phyloP scores from a whole-genome alignment of 306 rosid genomes.

The Lathyrus oleraceus region DNA sequence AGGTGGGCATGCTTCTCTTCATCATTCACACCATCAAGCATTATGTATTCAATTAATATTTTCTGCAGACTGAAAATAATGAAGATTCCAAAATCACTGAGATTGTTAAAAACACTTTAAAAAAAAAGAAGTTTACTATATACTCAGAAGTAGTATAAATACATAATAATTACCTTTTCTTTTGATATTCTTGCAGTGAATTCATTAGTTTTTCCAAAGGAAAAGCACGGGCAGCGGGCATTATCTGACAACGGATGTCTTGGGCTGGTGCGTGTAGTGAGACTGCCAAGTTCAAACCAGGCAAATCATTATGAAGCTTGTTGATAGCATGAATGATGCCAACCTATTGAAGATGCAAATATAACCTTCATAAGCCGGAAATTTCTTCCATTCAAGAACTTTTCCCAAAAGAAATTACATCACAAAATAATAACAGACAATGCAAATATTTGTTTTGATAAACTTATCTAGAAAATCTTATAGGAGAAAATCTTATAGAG shows the following conservation, averaged over 20 bases:
- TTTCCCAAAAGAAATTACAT: neutral
- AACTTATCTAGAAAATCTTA: slow-evolving; percentile 1
- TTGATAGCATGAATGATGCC: slow-evolving; percentile 92
- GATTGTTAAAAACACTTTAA: neutral
- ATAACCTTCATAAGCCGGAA: slow-evolving; percentile 32
- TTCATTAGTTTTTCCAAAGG: slow-evolving; percentile 88
- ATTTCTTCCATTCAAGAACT: slow-evolving; percentile 23
- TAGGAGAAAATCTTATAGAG: neutral
- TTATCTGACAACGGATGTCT: slow-evolving; percentile 92
- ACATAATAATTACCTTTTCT: slow-evolving; percentile 49
- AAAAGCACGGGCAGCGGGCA: slow-evolving; percentile 99
- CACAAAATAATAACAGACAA: slow-evolving; percentile 13
- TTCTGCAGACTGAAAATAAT: slow-evolving; percentile 67
- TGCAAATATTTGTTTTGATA: neutral
- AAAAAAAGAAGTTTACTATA: neutral
- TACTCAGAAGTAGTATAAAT: slow-evolving; percentile 3
- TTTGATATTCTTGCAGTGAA: slow-evolving; percentile 80
- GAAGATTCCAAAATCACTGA: slow-evolving; percentile 22
- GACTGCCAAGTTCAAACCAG: slow-evolving; percentile 95
- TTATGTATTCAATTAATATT: slow-evolving; percentile 93
- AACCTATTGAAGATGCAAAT: slow-evolving; percentile 55
- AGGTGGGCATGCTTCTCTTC: slow-evolving; percentile 90
- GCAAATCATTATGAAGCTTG: slow-evolving; percentile 82
- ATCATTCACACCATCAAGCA: slow-evolving; percentile 96
- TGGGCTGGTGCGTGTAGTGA: slow-evolving; percentile 94